A percentile compares a stretch with the other conserved stretches of the same genome.
These are phyloP conservation scores for Prunus armeniaca DNA, from an alignment of 306 rosid species.

Conservation along the genomic window DNA sequence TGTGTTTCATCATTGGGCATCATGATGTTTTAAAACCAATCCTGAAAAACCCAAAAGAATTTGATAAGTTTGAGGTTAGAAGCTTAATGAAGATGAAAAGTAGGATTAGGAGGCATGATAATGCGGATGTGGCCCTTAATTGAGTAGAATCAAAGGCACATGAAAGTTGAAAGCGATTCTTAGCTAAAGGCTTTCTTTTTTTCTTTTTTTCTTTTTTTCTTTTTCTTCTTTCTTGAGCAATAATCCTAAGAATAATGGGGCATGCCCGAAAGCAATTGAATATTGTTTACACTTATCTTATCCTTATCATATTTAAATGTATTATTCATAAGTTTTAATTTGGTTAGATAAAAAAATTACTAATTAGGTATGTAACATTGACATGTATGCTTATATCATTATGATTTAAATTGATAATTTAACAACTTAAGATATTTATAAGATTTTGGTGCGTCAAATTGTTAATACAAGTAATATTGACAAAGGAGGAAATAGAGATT, in stretches of 20 bases:
- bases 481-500: neutral
- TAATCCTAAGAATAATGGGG: neutral
- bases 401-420: too few species aligned
- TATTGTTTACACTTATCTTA: too few species aligned
- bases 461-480: too few species aligned
- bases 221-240: too few species aligned
- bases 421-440: too few species aligned
- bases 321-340: too few species aligned
- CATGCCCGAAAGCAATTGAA: neutral
- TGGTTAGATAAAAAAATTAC: too few species aligned
- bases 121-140: constrained; percentile 22
- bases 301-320: too few species aligned
- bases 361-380: too few species aligned
- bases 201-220: neutral
- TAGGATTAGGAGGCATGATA: neutral
- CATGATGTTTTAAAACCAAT: constrained; percentile 11
- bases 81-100: constrained; percentile 26
- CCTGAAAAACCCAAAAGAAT: constrained; percentile 6
- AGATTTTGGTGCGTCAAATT: too few species aligned
- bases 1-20: neutral
- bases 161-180: constrained; percentile 18
- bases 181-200: neutral
- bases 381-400: too few species aligned
- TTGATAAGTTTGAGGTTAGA: constrained; percentile 44
- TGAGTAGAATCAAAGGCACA: constrained; percentile 46